phyloP scores from a whole-genome alignment of 768 basidiomycete species.

The Tulasnella sp. region DNA sequence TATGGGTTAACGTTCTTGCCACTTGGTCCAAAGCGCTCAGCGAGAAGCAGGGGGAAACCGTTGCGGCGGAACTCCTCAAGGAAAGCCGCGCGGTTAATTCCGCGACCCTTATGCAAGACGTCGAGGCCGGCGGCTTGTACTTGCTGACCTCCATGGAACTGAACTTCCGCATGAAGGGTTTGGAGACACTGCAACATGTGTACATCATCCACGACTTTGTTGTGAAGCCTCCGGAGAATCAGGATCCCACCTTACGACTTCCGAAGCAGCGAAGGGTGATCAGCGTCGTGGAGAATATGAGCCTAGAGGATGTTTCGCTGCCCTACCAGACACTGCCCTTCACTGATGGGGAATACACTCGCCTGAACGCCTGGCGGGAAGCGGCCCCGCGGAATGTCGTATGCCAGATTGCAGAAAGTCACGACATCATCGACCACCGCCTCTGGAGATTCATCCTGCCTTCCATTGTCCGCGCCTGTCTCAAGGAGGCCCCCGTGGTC shows the following conservation, averaged over 20 bases:
- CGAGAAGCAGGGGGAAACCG: slow-evolving; percentile 15
- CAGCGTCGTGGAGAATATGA: slow-evolving; percentile 35
- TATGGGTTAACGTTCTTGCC: slow-evolving; percentile 66
- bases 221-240: not conserved
- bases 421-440: slow-evolving; percentile 48
- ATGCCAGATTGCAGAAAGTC: slow-evolving; percentile 60
- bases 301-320: slow-evolving; percentile 28
- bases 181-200: slow-evolving; percentile 26
- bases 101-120: slow-evolving; percentile 39
- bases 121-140: slow-evolving; percentile 64
- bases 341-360: slow-evolving; percentile 8
- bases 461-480: slow-evolving; percentile 43
- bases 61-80: slow-evolving; percentile 25
- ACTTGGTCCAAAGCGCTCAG: slow-evolving; percentile 40
- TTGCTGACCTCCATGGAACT: slow-evolving; percentile 41
- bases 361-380: slow-evolving; percentile 37
- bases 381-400: slow-evolving; percentile 43
- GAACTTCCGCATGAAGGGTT: slow-evolving; percentile 48
- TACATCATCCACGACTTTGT: not conserved
- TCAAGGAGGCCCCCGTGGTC: slow-evolving; percentile 37
- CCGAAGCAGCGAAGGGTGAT: not conserved
- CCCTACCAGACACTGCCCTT: slow-evolving; percentile 12
- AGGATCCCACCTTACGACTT: not conserved
- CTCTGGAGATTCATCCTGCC: slow-evolving; percentile 70
- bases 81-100: slow-evolving; percentile 27